Evolutionary conservation across 2,329 filamentous ascomycete genomes (phyloP).

Genomic region (Macrophomina pseudophaseolina): DNA sequence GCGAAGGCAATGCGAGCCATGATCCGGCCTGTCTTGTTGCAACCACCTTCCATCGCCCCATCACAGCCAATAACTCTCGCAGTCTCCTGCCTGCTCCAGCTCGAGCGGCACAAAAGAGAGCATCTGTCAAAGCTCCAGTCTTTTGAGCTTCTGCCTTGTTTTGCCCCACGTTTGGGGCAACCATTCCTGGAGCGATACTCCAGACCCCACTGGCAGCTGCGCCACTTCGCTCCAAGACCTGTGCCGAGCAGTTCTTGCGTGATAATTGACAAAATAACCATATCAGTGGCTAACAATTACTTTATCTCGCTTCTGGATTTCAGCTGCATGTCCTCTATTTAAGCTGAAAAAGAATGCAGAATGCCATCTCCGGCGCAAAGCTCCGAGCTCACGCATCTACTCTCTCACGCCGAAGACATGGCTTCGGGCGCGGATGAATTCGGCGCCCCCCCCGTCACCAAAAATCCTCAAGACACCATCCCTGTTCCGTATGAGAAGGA

Average conservation of each 20-base stretch:
- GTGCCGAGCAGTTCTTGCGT: neutral
- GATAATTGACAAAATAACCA: slow-evolving; percentile 14
- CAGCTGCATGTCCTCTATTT: slow-evolving; percentile 1
- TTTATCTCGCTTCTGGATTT: slow-evolving; percentile 9
- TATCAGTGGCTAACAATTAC: neutral
- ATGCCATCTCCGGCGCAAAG: neutral
- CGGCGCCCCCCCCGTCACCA: neutral
- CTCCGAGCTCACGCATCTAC: neutral
- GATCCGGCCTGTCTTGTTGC: neutral
- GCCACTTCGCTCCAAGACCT: neutral
- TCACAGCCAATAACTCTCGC: neutral
- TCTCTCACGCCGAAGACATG: neutral
- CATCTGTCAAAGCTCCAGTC: neutral
- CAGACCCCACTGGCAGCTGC: neutral
- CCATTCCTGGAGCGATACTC: neutral
- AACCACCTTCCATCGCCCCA: neutral
- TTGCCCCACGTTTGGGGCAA: neutral
- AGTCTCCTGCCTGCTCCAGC: neutral
- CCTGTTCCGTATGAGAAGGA: neutral
- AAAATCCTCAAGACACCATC: neutral
- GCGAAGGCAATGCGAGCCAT: neutral
- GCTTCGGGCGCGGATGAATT: neutral
- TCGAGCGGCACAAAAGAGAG: neutral
- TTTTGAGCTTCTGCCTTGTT: neutral
- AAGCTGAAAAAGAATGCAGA: neutral